phyloP scores from a whole-genome alignment of 2,329 filamentous ascomycete genomes.

The Neonectria hederae region DNA sequence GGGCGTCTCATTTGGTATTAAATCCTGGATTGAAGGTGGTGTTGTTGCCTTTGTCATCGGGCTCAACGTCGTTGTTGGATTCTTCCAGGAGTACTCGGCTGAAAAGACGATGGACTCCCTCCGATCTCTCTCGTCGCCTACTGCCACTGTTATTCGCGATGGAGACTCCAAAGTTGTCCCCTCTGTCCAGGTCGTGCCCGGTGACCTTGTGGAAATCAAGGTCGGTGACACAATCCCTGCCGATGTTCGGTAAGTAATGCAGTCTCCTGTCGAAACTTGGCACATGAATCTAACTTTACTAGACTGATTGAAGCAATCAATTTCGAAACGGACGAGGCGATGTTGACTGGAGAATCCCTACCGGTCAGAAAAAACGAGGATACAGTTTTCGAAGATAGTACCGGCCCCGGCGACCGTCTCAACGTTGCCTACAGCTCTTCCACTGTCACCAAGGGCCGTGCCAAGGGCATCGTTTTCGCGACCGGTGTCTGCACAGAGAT shows the following conservation, averaged over 20 bases:
- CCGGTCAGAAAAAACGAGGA: conserved; percentile 65
- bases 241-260: conserved; percentile 55
- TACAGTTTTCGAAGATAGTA: conserved; percentile 53
- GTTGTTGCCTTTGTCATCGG: conserved; percentile 67
- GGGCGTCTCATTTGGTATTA: conserved; percentile 65
- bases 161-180: conserved; percentile 51
- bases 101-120: conserved; percentile 61
- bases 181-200: conserved; percentile 61
- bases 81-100: conserved; percentile 56
- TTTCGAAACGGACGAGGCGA: conserved; percentile 73
- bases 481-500: conserved; percentile 71
- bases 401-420: conserved; percentile 63
- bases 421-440: conserved; percentile 72
- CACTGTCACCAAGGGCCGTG: conserved; percentile 69
- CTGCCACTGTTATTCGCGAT: conserved; percentile 55
- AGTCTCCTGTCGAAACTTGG: too few relatives aligned
- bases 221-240: conserved; percentile 70
- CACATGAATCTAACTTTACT: too few relatives aligned
- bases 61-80: conserved; percentile 66
- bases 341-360: conserved; percentile 71
- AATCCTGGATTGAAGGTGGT: conserved; percentile 68
- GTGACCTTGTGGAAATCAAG: conserved; percentile 64
- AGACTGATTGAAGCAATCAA: conserved; percentile 67
- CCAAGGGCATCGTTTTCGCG: conserved; percentile 67
- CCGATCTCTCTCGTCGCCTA: conserved; percentile 55